Evolutionary conservation across 176 grass and related monocot species (phyloP).

Genomic region (Carex kokanica): DNA sequence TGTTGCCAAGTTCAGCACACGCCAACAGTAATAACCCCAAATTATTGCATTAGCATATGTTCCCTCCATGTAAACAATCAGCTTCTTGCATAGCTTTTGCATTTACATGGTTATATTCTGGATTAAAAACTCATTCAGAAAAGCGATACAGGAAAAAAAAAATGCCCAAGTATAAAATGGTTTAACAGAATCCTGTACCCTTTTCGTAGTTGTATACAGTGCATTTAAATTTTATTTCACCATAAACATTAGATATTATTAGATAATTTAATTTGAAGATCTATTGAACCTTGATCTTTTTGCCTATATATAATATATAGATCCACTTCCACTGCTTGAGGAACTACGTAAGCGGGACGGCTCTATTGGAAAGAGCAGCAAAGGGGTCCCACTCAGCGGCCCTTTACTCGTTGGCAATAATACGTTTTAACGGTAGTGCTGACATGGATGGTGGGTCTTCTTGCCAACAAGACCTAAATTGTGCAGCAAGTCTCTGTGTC

Average conservation of each 20-base stretch:
- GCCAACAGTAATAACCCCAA: too few species aligned
- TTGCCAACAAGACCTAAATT: constrained; percentile 48
- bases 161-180: neutral
- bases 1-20: too few species aligned
- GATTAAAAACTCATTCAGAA: neutral
- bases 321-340: constrained; percentile 76
- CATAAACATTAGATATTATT: neutral
- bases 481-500: constrained; percentile 59
- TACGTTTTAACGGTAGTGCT: constrained; percentile 73
- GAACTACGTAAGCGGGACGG: constrained; percentile 44
- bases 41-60: too few species aligned
- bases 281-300: neutral
- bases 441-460: constrained; percentile 32
- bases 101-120: neutral
- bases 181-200: neutral
- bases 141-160: neutral
- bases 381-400: constrained; percentile 56
- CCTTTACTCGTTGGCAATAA: constrained; percentile 76
- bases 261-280: neutral
- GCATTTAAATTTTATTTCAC: neutral
- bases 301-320: constrained; percentile 13
- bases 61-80: constrained; percentile 2
- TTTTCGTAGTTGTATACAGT: neutral
- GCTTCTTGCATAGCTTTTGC: neutral
- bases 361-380: constrained; percentile 64